These are phyloP conservation scores for Colletotrichum musae DNA, from an alignment of 2,329 filamentous ascomycete species.

Conservation along the genomic window DNA sequence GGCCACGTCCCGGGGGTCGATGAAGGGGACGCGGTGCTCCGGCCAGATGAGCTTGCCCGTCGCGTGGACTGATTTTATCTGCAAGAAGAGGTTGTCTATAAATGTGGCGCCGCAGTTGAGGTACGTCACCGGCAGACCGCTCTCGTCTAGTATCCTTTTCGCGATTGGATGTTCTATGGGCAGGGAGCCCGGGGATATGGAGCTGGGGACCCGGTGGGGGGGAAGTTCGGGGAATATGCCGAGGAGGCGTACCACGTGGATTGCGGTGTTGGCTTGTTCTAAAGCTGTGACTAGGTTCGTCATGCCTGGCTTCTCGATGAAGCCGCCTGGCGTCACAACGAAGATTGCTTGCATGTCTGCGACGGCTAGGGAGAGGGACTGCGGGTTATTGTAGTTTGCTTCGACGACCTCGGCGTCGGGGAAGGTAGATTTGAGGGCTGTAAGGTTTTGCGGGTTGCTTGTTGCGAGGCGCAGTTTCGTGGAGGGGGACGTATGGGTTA, in stretches of 20 bases:
- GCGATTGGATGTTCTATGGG: constrained; percentile 19
- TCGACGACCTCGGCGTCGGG: constrained; percentile 2
- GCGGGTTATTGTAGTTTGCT: neutral
- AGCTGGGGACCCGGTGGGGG: neutral
- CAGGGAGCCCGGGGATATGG: neutral
- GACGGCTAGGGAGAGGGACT: neutral
- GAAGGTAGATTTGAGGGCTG: neutral
- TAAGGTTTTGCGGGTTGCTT: constrained; percentile 6
- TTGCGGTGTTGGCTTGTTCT: neutral
- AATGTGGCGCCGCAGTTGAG: constrained; percentile 25
- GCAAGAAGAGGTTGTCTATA: constrained; percentile 10
- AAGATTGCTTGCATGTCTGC: constrained; percentile 11
- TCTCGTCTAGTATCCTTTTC: constrained; percentile 12
- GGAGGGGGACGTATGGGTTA: neutral
- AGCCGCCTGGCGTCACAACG: constrained; percentile 11
- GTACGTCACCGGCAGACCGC: constrained; percentile 12
- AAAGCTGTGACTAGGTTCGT: constrained; percentile 5
- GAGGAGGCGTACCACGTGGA: constrained; percentile 8
- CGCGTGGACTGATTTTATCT: constrained; percentile 2
- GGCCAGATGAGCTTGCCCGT: constrained; percentile 21
- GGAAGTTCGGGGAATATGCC: constrained; percentile 21
- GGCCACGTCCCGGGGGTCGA: constrained; percentile 12
- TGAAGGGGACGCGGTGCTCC: constrained; percentile 23
- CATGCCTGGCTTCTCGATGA: constrained; percentile 2
- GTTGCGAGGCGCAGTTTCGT: constrained; percentile 17